Percentiles rank a stretch among this genome's conserved stretches.
These are phyloP conservation scores for Claviceps pazoutovae DNA, from an alignment of 2,329 filamentous ascomycete species.

Conservation along the genomic window DNA sequence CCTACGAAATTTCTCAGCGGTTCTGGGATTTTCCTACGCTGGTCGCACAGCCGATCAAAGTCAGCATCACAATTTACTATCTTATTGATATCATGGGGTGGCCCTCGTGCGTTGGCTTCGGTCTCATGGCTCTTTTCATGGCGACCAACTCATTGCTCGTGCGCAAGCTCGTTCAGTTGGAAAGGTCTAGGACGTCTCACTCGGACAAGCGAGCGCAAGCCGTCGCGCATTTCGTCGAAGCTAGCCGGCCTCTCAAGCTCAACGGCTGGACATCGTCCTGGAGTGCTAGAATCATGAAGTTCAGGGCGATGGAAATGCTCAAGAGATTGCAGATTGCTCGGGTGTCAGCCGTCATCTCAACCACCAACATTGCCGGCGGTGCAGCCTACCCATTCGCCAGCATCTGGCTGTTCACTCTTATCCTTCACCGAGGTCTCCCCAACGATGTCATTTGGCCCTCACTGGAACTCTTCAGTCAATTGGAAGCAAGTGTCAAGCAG, in stretches of 20 bases:
- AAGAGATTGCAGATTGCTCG: slow-evolving; percentile 23
- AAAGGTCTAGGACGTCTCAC: slow-evolving; percentile 54
- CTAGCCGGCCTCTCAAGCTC: slow-evolving; percentile 51
- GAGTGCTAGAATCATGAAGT: slow-evolving; percentile 22
- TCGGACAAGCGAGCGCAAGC: slow-evolving; percentile 69
- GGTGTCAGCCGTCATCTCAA: slow-evolving; percentile 37
- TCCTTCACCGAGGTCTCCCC: slow-evolving; percentile 52
- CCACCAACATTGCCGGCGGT: slow-evolving; percentile 57
- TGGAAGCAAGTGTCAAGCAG: slow-evolving; percentile 60
- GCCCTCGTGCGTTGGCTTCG: slow-evolving; percentile 60
- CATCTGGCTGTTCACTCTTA: slow-evolving; percentile 66
- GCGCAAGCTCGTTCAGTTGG: slow-evolving; percentile 50
- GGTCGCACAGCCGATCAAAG: slow-evolving; percentile 60
- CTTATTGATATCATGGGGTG: slow-evolving; percentile 65
- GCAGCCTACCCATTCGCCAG: slow-evolving; percentile 67
- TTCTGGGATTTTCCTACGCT: slow-evolving; percentile 82
- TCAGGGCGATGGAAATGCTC: slow-evolving; percentile 21
- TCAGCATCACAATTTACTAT: slow-evolving; percentile 52
- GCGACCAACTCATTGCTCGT: slow-evolving; percentile 55
- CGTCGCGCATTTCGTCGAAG: slow-evolving; percentile 75
- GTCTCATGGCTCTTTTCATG: slow-evolving; percentile 56
- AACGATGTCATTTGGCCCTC: slow-evolving; percentile 82
- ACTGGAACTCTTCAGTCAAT: slow-evolving; percentile 62
- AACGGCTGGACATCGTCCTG: slow-evolving; percentile 27
- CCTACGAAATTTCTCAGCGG: slow-evolving; percentile 67